These are phyloP conservation scores for Marasmius tenuissimus DNA, from an alignment of 1,284 basidiomycete genomes.

Conservation along the genomic window DNA sequence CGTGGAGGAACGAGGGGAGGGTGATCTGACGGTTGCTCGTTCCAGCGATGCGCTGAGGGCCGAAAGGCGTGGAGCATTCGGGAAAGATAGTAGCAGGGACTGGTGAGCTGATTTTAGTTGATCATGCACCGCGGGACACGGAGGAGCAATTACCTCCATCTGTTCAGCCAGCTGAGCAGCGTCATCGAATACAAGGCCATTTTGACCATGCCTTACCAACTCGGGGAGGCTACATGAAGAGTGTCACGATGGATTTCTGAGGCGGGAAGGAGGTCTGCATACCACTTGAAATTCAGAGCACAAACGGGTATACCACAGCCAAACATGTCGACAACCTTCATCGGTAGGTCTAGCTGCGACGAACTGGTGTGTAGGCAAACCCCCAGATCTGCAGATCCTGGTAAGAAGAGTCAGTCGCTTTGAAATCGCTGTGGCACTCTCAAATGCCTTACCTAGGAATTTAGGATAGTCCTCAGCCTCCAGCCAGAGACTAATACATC, in stretches of 20 bases:
- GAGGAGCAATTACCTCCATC: slow-evolving; percentile 56
- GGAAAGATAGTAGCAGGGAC: slow-evolving; percentile 64
- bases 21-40: slow-evolving; percentile 8
- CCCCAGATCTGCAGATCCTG: slow-evolving; percentile 91
- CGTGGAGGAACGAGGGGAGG: slow-evolving; percentile 8
- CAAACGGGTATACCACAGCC: slow-evolving; percentile 94
- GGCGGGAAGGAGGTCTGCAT: slow-evolving; percentile 19
- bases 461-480: slow-evolving; percentile 87
- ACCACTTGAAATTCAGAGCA: slow-evolving; percentile 88
- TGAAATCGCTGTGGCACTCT: slow-evolving; percentile 7
- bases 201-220: slow-evolving; percentile 81
- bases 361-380: slow-evolving; percentile 91
- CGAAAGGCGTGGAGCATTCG: slow-evolving; percentile 48
- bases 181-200: slow-evolving; percentile 79
- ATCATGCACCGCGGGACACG: not conserved
- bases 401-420: not conserved
- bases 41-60: slow-evolving; percentile 48
- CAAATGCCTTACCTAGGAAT: slow-evolving; percentile 63
- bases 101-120: slow-evolving; percentile 24
- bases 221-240: slow-evolving; percentile 69
- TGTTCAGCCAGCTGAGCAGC: slow-evolving; percentile 72
- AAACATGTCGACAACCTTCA: slow-evolving; percentile 99
- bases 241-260: not conserved
- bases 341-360: slow-evolving; percentile 91
- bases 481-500: slow-evolving; percentile 85